Base-by-base conservation (phyloP, 306 rosid species). In the Ormosia semicastrata region DNA sequence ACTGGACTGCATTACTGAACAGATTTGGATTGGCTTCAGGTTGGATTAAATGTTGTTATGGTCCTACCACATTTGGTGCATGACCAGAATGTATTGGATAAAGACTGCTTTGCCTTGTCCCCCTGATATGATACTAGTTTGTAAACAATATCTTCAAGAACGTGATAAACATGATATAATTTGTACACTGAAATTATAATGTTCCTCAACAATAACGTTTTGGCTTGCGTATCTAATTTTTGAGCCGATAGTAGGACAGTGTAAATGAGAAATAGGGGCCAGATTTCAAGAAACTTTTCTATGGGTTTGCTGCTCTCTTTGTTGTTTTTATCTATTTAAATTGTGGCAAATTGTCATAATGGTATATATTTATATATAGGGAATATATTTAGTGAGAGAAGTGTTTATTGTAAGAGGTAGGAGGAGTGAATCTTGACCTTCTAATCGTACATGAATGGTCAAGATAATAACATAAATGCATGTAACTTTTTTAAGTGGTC, bases 91-190 rank as follows among this genome's bases (percentile, higher is more conserved):
- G 13, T 15, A 24, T 53, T 60, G 29, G 59, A 56, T 44, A 69
- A 32, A 29, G 75, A 30, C 6, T 34, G 29, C 8, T 44, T 69
- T 47, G 0, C 64, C 18, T 13, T 14, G n/a, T n/a, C 30, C 43
- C 56, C 44, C 17, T n/a, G 7, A 39, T 33, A 11, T 62, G 70
- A 13, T 14, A 30, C 32, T 49, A 64, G 78, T 68, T 70, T 76
- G 66, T 30, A 24, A 76, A 63, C 40, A 81, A 4, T 81, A 30
- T 43, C 12, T 36, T 69, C 39, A 30, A 71, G 50, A 50, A 58
- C 11, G 2, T 64, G 71, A 75, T 49, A n/a, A 65, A 50, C 33
- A 9, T 56, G n/a, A 36, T 47, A 68, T 74, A 77, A 62, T 78
- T 47, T 74, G 46, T 68, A 14, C 4, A 0, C 52, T 29, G 43